Evolutionary conservation across 805 yeast species (phyloP).

Genomic region (Yarrowia sp.): DNA sequence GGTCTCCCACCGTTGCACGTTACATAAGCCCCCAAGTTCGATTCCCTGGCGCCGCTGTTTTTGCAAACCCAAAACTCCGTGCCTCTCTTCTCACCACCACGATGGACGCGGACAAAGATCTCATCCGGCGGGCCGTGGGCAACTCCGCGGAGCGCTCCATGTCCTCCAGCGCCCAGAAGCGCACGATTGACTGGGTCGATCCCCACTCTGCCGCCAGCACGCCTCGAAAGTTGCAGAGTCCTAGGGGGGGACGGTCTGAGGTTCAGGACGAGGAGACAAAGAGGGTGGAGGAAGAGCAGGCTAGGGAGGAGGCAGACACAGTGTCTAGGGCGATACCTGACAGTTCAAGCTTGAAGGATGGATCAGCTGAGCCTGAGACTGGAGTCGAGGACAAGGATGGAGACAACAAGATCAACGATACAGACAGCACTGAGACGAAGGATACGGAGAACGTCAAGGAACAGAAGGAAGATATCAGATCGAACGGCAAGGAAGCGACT

Average conservation of each 20-base stretch:
- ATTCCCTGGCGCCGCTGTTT: background rate
- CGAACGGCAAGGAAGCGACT: too few relatives aligned
- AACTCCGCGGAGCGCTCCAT: conserved; percentile 11
- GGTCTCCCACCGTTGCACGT: too few relatives aligned
- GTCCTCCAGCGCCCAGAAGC: conserved; percentile 22
- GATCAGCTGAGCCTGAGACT: too few relatives aligned
- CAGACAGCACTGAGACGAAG: background rate
- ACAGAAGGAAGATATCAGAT: too few relatives aligned
- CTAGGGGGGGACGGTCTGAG: too few relatives aligned
- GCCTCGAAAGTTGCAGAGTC: conserved; percentile 16
- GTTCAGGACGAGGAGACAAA: background rate
- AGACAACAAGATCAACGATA: background rate
- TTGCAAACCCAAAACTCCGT: background rate
- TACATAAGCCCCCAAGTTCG: background rate
- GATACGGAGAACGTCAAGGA: too few relatives aligned
- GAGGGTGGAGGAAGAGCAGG: background rate
- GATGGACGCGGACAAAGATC: conserved; percentile 25
- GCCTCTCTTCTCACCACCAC: background rate
- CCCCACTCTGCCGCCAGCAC: conserved; percentile 7
- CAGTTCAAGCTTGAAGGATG: too few relatives aligned
- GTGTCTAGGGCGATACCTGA: too few relatives aligned
- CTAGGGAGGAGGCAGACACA: background rate
- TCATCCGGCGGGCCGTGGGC: conserved; percentile 22
- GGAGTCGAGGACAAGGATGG: too few relatives aligned
- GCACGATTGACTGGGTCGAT: conserved; percentile 26